These are phyloP conservation scores for Alternaria consortialis DNA, from an alignment of 2,329 filamentous ascomycete species.

Conservation along the genomic window DNA sequence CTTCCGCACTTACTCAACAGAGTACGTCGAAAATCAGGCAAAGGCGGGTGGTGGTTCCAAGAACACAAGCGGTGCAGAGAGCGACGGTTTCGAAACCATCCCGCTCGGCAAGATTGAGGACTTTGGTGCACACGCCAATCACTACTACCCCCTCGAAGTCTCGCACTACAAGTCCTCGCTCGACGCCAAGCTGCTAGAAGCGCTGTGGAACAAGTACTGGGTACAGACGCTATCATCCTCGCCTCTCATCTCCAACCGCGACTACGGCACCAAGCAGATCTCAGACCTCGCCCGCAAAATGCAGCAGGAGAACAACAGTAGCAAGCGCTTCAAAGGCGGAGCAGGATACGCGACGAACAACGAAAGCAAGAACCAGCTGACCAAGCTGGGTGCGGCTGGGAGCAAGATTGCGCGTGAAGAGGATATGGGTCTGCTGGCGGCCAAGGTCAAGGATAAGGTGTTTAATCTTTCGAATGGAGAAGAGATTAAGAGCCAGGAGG, in stretches of 20 bases:
- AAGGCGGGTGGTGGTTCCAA: constrained; percentile 45
- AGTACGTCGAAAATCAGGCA: constrained; percentile 62
- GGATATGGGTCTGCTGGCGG: constrained; percentile 68
- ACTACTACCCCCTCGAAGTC: constrained; percentile 91
- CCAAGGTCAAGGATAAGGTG: constrained; percentile 69
- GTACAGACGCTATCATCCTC: constrained; percentile 93
- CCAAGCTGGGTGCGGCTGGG: constrained; percentile 69
- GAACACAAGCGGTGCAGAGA: constrained; percentile 48
- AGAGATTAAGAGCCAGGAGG: constrained; percentile 28
- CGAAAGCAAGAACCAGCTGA: constrained; percentile 55
- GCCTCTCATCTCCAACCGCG: constrained; percentile 88
- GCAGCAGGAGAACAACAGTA: constrained; percentile 65
- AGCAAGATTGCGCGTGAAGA: constrained; percentile 70
- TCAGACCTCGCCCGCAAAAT: constrained; percentile 86
- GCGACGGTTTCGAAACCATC: constrained; percentile 77
- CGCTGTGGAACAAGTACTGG: constrained; percentile 99
- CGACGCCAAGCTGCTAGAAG: constrained; percentile 84
- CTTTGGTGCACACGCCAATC: constrained; percentile 89
- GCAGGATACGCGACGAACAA: constrained; percentile 10
- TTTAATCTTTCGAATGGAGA: constrained; percentile 53
- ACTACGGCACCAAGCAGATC: constrained; percentile 93
- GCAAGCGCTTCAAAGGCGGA: constrained; percentile 45
- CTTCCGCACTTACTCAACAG: constrained; percentile 87
- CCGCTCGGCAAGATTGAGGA: constrained; percentile 94
- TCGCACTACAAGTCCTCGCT: constrained; percentile 95